Base-by-base conservation (phyloP, 345 rosid species). In the Durio zibethinus region DNA sequence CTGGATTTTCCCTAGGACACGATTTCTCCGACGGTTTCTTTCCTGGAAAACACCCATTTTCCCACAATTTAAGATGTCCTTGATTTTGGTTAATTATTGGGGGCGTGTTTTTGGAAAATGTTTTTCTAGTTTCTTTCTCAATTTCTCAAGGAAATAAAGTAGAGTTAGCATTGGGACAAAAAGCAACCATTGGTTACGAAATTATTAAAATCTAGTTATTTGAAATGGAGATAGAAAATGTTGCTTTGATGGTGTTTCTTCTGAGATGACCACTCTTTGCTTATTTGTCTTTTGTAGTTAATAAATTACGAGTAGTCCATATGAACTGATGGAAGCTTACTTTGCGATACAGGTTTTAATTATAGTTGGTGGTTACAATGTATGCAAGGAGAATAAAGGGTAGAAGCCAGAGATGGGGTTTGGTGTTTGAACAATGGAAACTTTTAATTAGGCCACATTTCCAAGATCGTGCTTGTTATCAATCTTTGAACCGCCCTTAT, bases 341-440 rank as follows among this genome's bases (percentile, higher is more conserved):
- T 61, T 61, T 75, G 38, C 9, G 20, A 64, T 29, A n/a, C 57
- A 75, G 71, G 78, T 33, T 60, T 31, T 62, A 10, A 45, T 31
- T 5, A 9, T 43, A 63, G 14, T 21, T 18, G 74, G 43, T 71
- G 43, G 43, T 83, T 90, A 88, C 82, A 53, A 93, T 96, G 98
- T 92, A 85, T 81, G 81, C 89, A 7, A 87, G 91, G 83, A 82
- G 83, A 80, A 84, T 94, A 81, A 88, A 79, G 83, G 63, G 75
- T 78, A 87, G 86, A 82, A 85, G 69, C 84, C 95, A 83, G 88
- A 90, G 79, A 84, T 92, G 86, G 97, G 85, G 79, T 78, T 85
- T 83, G 54, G 50, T 85, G 45, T 85, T 87, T 76, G 87, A 81
- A 79, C 85, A 86, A 76, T 76, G 87, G 72, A 92, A 85, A 66